A percentile compares a stretch with the other conserved stretches of the same genome.
Evolutionary conservation across 148 eudicot species (phyloP).

Genomic region (Agrostemma githago): DNA sequence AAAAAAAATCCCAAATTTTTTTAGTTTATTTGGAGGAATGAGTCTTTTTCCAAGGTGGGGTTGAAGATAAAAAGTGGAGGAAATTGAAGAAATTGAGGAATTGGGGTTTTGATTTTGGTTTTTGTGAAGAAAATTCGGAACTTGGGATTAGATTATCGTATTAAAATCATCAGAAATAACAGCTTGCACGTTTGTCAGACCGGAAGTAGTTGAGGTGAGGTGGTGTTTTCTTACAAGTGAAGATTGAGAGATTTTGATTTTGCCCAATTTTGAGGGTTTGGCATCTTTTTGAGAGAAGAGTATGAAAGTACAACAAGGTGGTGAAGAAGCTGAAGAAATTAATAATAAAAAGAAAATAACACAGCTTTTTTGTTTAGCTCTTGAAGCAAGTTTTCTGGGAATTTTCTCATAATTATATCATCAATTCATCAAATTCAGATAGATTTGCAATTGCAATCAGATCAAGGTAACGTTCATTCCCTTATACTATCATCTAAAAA

Average conservation of each 20-base stretch:
- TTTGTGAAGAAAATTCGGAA: background rate
- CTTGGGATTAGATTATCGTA: too few species aligned
- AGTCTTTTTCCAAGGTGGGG: conserved; percentile 5
- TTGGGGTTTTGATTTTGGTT: conserved; percentile 14
- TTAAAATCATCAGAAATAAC: too few species aligned
- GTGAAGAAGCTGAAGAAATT: conserved; percentile 18
- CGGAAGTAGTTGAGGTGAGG: background rate
- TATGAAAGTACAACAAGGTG: conserved; percentile 13
- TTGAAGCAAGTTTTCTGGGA: conserved; percentile 30
- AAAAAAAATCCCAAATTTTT: background rate
- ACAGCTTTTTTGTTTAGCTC: conserved; percentile 29
- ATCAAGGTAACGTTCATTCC: conserved; percentile 35
- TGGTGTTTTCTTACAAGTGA: conserved; percentile 18
- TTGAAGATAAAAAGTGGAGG: background rate
- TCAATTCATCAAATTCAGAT: conserved; percentile 12
- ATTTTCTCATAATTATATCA: background rate
- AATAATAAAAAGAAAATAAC: conserved; percentile 24
- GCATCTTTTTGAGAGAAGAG: conserved; percentile 18
- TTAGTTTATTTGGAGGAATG: conserved; percentile 4
- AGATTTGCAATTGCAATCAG: conserved; percentile 22
- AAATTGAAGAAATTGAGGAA: conserved; percentile 5
- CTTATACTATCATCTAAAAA: background rate
- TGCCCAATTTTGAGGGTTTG: conserved; percentile 26
- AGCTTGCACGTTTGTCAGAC: conserved; percentile 5
- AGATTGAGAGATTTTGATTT: conserved; percentile 23